Conservation (phyloP, 1,284 basidiomycete species). For the Tylopilus sp. region DNA sequence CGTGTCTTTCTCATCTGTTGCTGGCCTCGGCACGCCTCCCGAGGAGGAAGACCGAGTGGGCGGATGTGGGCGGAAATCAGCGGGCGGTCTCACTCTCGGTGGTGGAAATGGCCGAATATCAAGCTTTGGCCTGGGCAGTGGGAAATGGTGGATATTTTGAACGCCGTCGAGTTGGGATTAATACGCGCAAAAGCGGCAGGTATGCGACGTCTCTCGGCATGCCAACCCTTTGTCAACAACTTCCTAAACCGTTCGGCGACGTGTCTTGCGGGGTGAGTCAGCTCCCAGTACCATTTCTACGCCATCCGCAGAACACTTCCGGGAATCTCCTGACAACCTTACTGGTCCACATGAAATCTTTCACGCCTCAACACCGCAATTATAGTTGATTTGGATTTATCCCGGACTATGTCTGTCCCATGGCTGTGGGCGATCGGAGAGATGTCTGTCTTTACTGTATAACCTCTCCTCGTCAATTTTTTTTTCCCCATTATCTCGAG, state of each 20-base stretch:
- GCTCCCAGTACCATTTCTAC: constrained; percentile 3
- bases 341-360: constrained; percentile 7
- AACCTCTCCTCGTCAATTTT: not conserved
- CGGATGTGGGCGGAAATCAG: constrained; percentile 14
- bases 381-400: constrained; percentile 21
- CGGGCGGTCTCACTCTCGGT: constrained; percentile 16
- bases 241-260: constrained; percentile 5
- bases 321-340: constrained; percentile 7
- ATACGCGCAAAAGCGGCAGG: constrained; percentile 4
- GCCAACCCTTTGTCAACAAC: constrained; percentile 3
- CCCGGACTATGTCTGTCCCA: constrained; percentile 20
- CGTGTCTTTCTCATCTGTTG: constrained; percentile 62
- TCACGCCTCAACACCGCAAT: constrained; percentile 8
- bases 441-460: constrained; percentile 11
- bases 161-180: not conserved
- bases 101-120: constrained; percentile 19
- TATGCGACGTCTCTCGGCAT: constrained; percentile 9
- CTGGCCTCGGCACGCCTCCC: constrained; percentile 64
- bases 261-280: constrained; percentile 24
- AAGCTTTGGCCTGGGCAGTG: constrained; percentile 24
- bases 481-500: constrained; percentile 5
- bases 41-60: constrained; percentile 32
- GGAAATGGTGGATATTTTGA: constrained; percentile 31
- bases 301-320: constrained; percentile 3
- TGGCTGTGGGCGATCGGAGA: constrained; percentile 6